These are phyloP conservation scores for Sporothrix globosa DNA, from an alignment of 2,329 filamentous ascomycete genomes.

Conservation along the genomic window DNA sequence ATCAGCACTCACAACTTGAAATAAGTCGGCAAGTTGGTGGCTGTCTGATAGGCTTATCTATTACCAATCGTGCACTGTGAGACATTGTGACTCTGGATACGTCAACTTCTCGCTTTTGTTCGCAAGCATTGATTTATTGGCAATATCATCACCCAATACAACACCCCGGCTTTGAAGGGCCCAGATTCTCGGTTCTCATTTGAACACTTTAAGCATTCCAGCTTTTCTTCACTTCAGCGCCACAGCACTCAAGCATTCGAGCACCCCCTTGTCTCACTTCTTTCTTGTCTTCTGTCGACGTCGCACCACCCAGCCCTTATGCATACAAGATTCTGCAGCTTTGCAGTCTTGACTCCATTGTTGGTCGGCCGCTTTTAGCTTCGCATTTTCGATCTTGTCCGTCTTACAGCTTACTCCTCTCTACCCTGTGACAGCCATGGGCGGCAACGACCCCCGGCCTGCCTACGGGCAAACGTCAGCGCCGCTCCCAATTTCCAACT, in stretches of 20 bases:
- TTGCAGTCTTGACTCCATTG: slow-evolving; percentile 9
- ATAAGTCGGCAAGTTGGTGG: slow-evolving; percentile 4
- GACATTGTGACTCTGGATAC: background rate
- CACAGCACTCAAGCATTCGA: background rate
- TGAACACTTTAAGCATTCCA: background rate
- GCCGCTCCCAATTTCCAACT: background rate
- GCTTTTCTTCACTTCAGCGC: background rate
- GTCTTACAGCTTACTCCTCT: background rate
- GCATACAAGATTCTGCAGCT: slow-evolving; percentile 8
- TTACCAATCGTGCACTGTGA: slow-evolving; percentile 18
- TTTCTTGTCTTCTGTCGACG: background rate
- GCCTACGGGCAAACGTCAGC: slow-evolving; percentile 6
- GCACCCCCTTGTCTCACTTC: background rate
- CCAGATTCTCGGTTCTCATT: background rate
- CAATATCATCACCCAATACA: background rate
- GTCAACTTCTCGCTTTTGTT: background rate
- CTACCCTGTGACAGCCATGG: background rate
- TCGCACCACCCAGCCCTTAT: slow-evolving; percentile 6
- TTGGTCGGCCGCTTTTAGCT: slow-evolving; percentile 9
- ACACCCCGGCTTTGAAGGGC: background rate
- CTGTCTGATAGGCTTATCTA: background rate
- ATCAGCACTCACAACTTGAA: background rate
- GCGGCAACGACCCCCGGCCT: background rate
- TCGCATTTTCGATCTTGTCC: background rate
- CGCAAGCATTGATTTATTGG: background rate